Conservation (phyloP, 768 basidiomycete genomes). For the Rhizopogon rudus region DNA sequence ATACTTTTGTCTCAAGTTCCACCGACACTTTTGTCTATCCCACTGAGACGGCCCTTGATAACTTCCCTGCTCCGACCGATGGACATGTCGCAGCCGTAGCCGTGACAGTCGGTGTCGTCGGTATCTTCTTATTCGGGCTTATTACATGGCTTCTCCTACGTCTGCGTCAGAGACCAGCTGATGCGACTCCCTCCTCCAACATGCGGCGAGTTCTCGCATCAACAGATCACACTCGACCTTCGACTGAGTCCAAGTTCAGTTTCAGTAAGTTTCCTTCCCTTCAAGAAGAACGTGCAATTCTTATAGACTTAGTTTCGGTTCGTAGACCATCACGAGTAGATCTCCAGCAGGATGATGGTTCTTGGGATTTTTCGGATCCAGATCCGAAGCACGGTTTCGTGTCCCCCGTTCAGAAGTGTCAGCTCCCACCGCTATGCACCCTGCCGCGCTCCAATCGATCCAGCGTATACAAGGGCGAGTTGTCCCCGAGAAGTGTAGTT, state of each 20-base stretch:
- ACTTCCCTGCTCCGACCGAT: constrained; percentile 12
- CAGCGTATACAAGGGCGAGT: constrained; percentile 19
- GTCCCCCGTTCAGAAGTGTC: constrained; percentile 2
- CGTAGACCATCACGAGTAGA: constrained; percentile 22
- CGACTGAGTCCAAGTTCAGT: constrained; percentile 21
- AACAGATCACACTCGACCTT: constrained; percentile 16
- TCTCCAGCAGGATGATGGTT: constrained; percentile 10
- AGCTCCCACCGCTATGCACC: not conserved
- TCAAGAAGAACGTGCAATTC: not conserved
- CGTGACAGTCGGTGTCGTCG: constrained; percentile 20
- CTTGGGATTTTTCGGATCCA: constrained; percentile 28
- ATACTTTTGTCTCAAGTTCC: constrained; percentile 1
- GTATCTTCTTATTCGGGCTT: constrained; percentile 18
- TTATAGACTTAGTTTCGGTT: constrained; percentile 3
- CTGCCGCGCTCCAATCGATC: constrained; percentile 8
- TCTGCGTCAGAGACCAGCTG: constrained; percentile 11
- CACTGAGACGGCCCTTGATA: not conserved
- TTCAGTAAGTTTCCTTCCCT: constrained; percentile 15
- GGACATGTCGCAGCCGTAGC: constrained; percentile 19
- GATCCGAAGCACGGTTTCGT: constrained; percentile 6
- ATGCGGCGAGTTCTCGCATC: constrained; percentile 2
- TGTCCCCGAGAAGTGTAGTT: not conserved
- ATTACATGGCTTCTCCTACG: constrained; percentile 21
- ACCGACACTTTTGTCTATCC: constrained; percentile 5
- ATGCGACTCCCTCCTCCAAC: not conserved